phyloP scores from a whole-genome alignment of 208 protist genomes.

The Trypanosoma caninum region DNA sequence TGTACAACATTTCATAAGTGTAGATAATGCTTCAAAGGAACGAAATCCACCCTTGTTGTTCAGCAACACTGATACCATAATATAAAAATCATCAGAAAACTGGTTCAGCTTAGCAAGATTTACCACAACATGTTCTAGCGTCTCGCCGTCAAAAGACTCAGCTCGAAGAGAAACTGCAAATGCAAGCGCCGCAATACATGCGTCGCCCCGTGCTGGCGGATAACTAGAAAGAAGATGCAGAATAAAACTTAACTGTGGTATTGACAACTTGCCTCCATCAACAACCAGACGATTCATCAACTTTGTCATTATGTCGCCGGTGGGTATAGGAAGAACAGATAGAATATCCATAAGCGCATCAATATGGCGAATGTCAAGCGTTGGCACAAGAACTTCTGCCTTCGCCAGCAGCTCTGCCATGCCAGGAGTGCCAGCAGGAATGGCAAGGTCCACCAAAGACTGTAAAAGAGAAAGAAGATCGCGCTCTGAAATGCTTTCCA shows the following conservation, averaged over 20 bases:
- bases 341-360: conserved; percentile 63
- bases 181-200: conserved; percentile 63
- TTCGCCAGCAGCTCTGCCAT: conserved; percentile 17
- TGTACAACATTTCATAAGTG: conserved; percentile 42
- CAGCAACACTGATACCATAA: conserved; percentile 40
- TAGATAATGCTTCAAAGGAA: conserved; percentile 29
- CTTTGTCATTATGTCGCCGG: conserved; percentile 38
- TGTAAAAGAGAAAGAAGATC: conserved; percentile 62
- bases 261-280: conserved; percentile 55
- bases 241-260: conserved; percentile 47
- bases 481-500: conserved; percentile 27
- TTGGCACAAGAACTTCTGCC: conserved; percentile 25
- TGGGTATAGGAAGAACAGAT: conserved; percentile 60
- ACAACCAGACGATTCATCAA: conserved; percentile 59
- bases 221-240: conserved; percentile 77
- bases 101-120: conserved; percentile 54
- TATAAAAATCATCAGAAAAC: conserved; percentile 84
- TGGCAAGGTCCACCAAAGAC: conserved; percentile 27
- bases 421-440: conserved; percentile 20
- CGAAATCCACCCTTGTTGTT: conserved; percentile 65
- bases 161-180: conserved; percentile 60
- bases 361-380: conserved; percentile 49
- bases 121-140: conserved; percentile 55
- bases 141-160: conserved; percentile 45
- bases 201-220: conserved; percentile 61